These are phyloP conservation scores for Telopea speciosissima DNA, from an alignment of 177 flowering plant species.

Conservation along the genomic window DNA sequence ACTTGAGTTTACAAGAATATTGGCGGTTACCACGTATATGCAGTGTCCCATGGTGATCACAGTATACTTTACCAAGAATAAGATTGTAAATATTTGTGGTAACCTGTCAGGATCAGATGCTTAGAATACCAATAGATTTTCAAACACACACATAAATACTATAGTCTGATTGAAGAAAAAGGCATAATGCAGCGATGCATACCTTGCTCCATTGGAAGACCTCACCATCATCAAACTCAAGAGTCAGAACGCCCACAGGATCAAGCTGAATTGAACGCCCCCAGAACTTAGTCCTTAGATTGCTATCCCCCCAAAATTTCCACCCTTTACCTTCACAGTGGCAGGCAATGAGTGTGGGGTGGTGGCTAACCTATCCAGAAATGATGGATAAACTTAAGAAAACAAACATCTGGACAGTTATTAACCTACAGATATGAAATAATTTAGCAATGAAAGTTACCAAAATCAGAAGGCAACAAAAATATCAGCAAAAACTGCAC, in stretches of 20 bases:
- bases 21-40: conserved; percentile 68
- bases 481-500: too few species aligned
- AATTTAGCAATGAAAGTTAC: background rate
- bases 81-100: conserved; percentile 82
- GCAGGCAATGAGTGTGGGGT: conserved; percentile 90
- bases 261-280: conserved; percentile 95
- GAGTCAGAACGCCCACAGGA: conserved; percentile 75
- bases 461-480: background rate
- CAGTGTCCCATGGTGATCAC: conserved; percentile 94
- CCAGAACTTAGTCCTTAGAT: conserved; percentile 79
- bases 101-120: conserved; percentile 39
- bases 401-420: background rate
- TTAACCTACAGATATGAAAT: too few species aligned
- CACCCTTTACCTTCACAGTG: conserved; percentile 98
- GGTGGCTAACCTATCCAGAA: conserved; percentile 82
- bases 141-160: background rate
- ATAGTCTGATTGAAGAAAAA: too few species aligned
- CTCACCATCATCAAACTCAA: conserved; percentile 97
- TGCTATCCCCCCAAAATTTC: conserved; percentile 94
- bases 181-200: background rate
- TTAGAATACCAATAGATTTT: conserved; percentile 2
- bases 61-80: conserved; percentile 83
- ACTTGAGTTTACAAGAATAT: conserved; percentile 78
- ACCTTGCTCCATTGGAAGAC: conserved; percentile 98
- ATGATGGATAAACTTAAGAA: background rate